Conservation (phyloP, 805 yeast genomes). For the Spencermartinsiella europaea region DNA sequence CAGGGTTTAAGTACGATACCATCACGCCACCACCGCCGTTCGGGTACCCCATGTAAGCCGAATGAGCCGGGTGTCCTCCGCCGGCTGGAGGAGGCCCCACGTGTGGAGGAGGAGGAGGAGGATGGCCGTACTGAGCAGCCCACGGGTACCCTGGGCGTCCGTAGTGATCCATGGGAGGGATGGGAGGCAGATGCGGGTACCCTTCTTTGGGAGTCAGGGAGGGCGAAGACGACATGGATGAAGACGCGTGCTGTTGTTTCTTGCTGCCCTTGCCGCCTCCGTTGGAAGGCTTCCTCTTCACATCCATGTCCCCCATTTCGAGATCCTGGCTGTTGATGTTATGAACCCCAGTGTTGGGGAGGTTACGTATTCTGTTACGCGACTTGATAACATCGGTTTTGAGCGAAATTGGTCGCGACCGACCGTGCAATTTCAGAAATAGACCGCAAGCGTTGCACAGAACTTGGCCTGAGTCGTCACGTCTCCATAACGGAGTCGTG, state of each 20-base stretch:
- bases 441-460: conserved; percentile 93
- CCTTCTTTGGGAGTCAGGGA: not conserved
- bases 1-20: too few relatives aligned
- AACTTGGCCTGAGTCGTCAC: conserved; percentile 87
- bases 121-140: not conserved
- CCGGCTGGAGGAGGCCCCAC: not conserved
- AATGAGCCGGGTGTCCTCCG: not conserved
- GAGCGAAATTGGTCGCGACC: conserved; percentile 85
- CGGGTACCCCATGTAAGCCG: not conserved
- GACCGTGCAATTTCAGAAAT: conserved; percentile 82
- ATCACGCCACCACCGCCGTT: too few relatives aligned
- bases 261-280: not conserved
- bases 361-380: conserved; percentile 60
- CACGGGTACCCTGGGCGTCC: not conserved
- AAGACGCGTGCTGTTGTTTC: not conserved
- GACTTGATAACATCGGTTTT: conserved; percentile 91
- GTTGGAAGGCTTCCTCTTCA: not conserved
- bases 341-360: conserved; percentile 1
- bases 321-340: not conserved
- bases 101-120: not conserved
- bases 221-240: not conserved
- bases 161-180: not conserved
- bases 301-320: not conserved
- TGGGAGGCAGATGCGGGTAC: conserved; percentile 1
- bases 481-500: conserved; percentile 91